A percentile compares a stretch with the other conserved stretches of the same genome.
phyloP scores from a whole-genome alignment of 257 asterid genomes.

The Leonotis leonurus region DNA sequence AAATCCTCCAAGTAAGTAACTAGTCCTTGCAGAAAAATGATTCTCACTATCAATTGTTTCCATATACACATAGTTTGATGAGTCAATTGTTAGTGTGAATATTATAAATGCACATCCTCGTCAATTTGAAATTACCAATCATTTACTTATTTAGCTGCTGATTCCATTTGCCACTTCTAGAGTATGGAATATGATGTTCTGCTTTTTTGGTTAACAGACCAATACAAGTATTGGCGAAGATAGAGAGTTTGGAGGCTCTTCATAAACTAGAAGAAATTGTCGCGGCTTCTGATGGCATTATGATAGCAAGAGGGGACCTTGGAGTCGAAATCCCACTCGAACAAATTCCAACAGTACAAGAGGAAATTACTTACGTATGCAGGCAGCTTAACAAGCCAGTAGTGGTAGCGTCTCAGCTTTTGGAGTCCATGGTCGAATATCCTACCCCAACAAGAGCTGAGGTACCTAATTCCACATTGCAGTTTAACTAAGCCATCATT shows the following conservation, averaged over 20 bases:
- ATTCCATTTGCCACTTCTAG: too few species aligned
- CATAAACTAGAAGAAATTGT: slow-evolving; percentile 60
- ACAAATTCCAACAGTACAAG: slow-evolving; percentile 76
- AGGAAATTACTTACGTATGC: slow-evolving; percentile 48
- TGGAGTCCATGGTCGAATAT: slow-evolving; percentile 80
- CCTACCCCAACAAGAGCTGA: slow-evolving; percentile 91
- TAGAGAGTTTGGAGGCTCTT: slow-evolving; percentile 67
- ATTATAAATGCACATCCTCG: too few species aligned
- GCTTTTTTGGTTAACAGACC: slow-evolving; percentile 45
- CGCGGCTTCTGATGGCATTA: slow-evolving; percentile 69
- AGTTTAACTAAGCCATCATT: too few species aligned
- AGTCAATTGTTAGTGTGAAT: too few species aligned
- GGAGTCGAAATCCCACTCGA: slow-evolving; percentile 86
- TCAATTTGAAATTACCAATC: too few species aligned
- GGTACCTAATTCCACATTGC: slow-evolving; percentile 42
- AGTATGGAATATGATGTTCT: too few species aligned
- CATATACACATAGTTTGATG: too few species aligned
- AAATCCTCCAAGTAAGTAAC: slow-evolving; percentile 46
- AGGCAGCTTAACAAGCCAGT: slow-evolving; percentile 81
- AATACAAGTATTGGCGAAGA: slow-evolving; percentile 69
- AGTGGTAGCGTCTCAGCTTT: slow-evolving; percentile 79
- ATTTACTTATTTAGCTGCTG: too few species aligned
- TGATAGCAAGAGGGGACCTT: slow-evolving; percentile 96
- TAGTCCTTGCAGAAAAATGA: background rate
- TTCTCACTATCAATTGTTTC: too few species aligned